Conservation (phyloP, 2,329 filamentous ascomycete genomes). For the Exophiala xenobiotica region DNA sequence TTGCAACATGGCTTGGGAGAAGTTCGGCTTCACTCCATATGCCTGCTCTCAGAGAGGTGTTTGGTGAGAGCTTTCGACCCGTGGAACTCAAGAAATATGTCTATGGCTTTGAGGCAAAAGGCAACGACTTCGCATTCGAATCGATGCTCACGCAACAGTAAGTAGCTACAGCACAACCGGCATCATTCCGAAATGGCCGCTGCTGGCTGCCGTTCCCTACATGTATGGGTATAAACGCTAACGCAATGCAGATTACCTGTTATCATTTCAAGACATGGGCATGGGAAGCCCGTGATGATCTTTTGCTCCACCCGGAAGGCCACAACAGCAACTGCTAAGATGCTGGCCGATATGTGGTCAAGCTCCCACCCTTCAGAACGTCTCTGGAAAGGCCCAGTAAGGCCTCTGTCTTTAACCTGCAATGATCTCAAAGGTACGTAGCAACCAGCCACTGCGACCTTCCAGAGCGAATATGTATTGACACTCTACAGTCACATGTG, state of each 20-base stretch:
- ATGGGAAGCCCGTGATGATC: constrained; percentile 74
- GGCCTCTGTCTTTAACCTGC: constrained; percentile 53
- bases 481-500: constrained; percentile 35
- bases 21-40: constrained; percentile 58
- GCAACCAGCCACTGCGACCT: neutral
- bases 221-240: neutral
- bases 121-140: constrained; percentile 77
- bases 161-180: constrained; percentile 22
- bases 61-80: constrained; percentile 77
- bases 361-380: constrained; percentile 51
- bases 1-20: constrained; percentile 75
- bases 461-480: constrained; percentile 26
- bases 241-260: constrained; percentile 56
- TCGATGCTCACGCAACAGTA: constrained; percentile 63
- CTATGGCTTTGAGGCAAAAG: constrained; percentile 63
- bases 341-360: constrained; percentile 66
- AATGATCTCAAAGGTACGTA: constrained; percentile 58
- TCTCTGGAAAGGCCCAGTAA: constrained; percentile 63
- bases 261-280: constrained; percentile 65
- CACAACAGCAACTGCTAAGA: constrained; percentile 65
- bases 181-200: too few species aligned
- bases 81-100: constrained; percentile 76
- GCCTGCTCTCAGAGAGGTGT: constrained; percentile 67
- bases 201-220: too few species aligned
- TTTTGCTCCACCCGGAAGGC: constrained; percentile 79